Conservation (phyloP, 768 basidiomycete genomes). For the Cytidiella melzeri region DNA sequence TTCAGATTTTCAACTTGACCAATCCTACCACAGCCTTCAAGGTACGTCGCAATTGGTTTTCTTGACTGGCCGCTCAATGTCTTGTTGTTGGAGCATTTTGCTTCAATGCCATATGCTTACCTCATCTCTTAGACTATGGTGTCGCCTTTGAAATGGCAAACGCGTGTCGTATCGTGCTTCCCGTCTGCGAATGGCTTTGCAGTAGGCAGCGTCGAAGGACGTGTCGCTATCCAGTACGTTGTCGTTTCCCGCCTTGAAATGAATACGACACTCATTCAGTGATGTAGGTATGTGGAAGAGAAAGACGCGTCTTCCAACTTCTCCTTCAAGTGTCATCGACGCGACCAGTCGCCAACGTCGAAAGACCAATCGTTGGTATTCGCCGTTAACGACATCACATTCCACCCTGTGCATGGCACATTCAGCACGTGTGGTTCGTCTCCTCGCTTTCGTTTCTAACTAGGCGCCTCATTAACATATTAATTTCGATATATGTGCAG, state of each 20-base stretch:
- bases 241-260: too few species aligned
- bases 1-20: conserved; percentile 82
- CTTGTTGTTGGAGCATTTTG: not conserved
- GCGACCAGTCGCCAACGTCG: conserved; percentile 26
- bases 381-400: conserved; percentile 51
- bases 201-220: conserved; percentile 81
- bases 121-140: conserved; percentile 60
- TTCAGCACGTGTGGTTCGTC: conserved; percentile 36
- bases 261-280: too few species aligned
- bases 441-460: not conserved
- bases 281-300: conserved; percentile 73
- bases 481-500: conserved; percentile 27
- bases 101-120: too few species aligned
- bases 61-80: conserved; percentile 1
- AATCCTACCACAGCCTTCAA: conserved; percentile 78
- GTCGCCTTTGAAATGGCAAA: conserved; percentile 93
- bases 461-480: not conserved
- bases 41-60: conserved; percentile 31
- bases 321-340: conserved; percentile 50
- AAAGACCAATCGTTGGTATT: conserved; percentile 44
- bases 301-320: conserved; percentile 59
- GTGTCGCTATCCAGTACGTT: conserved; percentile 92
- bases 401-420: conserved; percentile 49
- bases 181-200: conserved; percentile 75
- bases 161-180: conserved; percentile 80